These are phyloP conservation scores for Crassisporium funariophilum DNA, from an alignment of 768 basidiomycete genomes.

Conservation along the genomic window DNA sequence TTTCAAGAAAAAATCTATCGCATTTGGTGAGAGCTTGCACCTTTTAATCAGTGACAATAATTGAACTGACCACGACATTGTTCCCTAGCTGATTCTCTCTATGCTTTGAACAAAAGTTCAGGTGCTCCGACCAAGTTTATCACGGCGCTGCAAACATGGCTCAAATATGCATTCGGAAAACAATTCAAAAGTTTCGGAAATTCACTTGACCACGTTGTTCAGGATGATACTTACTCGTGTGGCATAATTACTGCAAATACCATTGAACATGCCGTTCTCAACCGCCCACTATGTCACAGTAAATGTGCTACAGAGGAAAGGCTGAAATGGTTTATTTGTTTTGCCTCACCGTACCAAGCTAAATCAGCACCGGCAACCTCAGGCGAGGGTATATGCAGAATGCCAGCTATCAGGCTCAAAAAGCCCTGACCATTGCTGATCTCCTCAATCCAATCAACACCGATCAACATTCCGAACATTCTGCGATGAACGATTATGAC, in stretches of 20 bases:
- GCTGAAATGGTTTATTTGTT: constrained; percentile 11
- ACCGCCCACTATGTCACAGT: constrained; percentile 1
- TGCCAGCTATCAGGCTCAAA: background rate
- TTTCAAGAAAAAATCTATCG: constrained; percentile 5
- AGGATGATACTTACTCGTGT: constrained; percentile 22
- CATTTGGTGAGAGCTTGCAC: constrained; percentile 5
- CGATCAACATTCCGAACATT: background rate
- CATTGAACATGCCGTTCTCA: constrained; percentile 17
- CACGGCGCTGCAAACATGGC: constrained; percentile 1
- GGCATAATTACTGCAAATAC: constrained; percentile 20
- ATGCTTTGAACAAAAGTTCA: background rate
- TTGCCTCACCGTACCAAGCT: background rate
- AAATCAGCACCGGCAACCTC: background rate
- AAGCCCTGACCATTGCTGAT: background rate
- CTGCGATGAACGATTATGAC: background rate
- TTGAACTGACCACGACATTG: background rate
- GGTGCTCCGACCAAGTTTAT: constrained; percentile 4
- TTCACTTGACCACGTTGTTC: constrained; percentile 8
- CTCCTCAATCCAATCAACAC: background rate
- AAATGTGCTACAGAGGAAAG: background rate
- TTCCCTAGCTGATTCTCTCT: constrained; percentile 7
- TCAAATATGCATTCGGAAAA: constrained; percentile 1
- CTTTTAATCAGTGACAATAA: background rate
- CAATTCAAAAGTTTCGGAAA: constrained; percentile 3
- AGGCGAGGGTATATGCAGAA: background rate